Percentiles rank a stretch among this genome's conserved stretches.
Evolutionary conservation across 495 filamentous ascomycete genomes (phyloP).

Genomic region (Letharia columbiana): DNA sequence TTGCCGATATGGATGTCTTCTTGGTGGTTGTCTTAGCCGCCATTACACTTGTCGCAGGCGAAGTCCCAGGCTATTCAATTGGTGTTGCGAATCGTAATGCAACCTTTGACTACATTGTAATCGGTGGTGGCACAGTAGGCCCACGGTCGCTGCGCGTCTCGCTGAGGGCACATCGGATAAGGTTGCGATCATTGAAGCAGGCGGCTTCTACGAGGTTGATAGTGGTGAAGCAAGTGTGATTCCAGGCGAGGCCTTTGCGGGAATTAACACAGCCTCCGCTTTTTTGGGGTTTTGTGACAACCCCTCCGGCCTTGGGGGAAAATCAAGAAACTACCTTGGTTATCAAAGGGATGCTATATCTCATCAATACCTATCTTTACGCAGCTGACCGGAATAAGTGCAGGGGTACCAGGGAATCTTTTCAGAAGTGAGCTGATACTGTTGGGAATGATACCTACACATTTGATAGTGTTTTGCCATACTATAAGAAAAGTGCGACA

Average conservation of each 20-base stretch:
- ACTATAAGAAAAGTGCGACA: conserved; percentile 38
- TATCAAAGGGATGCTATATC: conserved; percentile 33
- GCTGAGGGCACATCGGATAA: conserved; percentile 28
- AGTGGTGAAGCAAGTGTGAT: conserved; percentile 24
- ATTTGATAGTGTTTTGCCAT: conserved; percentile 46
- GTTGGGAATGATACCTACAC: conserved; percentile 48
- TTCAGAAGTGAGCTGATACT: conserved; percentile 47
- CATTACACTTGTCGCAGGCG: not conserved
- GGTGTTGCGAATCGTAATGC: conserved; percentile 18
- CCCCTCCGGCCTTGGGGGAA: conserved; percentile 27
- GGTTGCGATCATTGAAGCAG: conserved; percentile 51
- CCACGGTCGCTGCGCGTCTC: conserved; percentile 41
- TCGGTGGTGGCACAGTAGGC: conserved; percentile 51
- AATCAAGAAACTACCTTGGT: conserved; percentile 25
- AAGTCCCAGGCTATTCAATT: not conserved
- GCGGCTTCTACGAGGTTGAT: conserved; percentile 45
- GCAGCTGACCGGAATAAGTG: not conserved
- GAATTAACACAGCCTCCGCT: conserved; percentile 21
- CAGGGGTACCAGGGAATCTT: conserved; percentile 26
- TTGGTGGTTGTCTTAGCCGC: not conserved
- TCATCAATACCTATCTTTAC: not conserved
- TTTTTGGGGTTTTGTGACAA: conserved; percentile 42
- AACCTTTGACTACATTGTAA: conserved; percentile 36
- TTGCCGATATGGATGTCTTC: not conserved
- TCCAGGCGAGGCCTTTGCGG: conserved; percentile 30